Conservation (phyloP, 306 rosid species). For the Castanea sativa region DNA sequence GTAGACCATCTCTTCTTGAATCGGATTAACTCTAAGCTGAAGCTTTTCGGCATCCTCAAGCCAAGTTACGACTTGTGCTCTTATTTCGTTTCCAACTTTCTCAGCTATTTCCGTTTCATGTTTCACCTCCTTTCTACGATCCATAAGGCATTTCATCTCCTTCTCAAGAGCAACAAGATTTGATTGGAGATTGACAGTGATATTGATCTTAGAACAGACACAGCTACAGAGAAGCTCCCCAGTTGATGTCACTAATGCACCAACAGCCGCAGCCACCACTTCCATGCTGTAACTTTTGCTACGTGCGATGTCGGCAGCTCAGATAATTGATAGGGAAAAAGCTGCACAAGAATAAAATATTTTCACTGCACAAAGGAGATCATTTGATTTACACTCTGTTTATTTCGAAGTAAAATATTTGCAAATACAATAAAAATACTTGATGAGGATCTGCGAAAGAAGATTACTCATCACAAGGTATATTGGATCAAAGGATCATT, state of each 20-base stretch:
- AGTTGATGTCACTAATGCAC: background rate
- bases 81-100: background rate
- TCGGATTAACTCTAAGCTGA: background rate
- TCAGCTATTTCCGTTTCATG: background rate
- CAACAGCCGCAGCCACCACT: background rate
- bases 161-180: background rate
- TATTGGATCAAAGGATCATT: no score
- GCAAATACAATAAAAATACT: no score
- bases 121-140: background rate
- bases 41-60: background rate
- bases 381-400: no score
- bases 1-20: background rate
- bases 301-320: background rate
- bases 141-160: background rate
- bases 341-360: no score
- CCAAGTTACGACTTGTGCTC: no score
- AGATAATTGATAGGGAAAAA: no score
- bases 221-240: background rate
- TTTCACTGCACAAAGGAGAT: no score
- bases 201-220: background rate
- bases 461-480: no score
- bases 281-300: slow-evolving; percentile 7
- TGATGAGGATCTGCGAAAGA: no score
- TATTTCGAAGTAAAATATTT: no score
- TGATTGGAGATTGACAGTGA: background rate